Base-by-base conservation (phyloP, 352 stramenopile genomes). In the Peronospora belbahrii region DNA sequence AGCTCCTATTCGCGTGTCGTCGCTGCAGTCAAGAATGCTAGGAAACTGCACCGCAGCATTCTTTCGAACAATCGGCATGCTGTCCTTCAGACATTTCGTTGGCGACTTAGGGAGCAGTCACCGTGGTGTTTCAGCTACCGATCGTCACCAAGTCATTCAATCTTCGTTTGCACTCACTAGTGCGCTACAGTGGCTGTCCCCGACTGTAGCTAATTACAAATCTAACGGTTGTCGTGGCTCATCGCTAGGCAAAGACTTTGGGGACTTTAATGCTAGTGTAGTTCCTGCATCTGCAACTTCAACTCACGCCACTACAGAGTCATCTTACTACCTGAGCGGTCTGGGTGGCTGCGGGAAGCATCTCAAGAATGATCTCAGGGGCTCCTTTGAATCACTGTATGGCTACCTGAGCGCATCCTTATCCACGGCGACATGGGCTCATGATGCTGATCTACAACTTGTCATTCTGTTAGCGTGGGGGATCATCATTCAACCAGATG, bases 301-400 rank as follows among this genome's bases (percentile, higher is more conserved):
- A 35, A 41, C 10, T 37, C 45, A 59, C 36, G 33, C 15, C 52
- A 52, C 13, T 25, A 79, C 52, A 6, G 56, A 69, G 19, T 80
- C 66, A 19, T 66, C 60, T 4, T 73, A 93, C 47, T 93, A 88
- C 30, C 52, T 88, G 14, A 83, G 69, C 50, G 81, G 69, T 11
- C 57, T 92, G 15, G 71, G 79, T n/a, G 84, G 82, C 10, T 92
- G 76, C 32, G 84, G 84, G 4, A 89, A 86, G 41, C 65, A 79
- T 32, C 52, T 95, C 19, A 82, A 83, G 38, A 69, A 72, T 31
- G 80, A 92, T 33, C 59, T 95, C 19, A 77, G 77, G 2, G 74
- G 84, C 0, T 67, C 82, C 2, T 95, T 94, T 56, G 84, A 95
- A 40, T 74, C 72, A n/a, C 45, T 95, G 19, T 95, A 91, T 43